These are phyloP conservation scores for Thielaviopsis euricoi DNA, from an alignment of 2,329 filamentous ascomycete genomes.

Conservation along the genomic window DNA sequence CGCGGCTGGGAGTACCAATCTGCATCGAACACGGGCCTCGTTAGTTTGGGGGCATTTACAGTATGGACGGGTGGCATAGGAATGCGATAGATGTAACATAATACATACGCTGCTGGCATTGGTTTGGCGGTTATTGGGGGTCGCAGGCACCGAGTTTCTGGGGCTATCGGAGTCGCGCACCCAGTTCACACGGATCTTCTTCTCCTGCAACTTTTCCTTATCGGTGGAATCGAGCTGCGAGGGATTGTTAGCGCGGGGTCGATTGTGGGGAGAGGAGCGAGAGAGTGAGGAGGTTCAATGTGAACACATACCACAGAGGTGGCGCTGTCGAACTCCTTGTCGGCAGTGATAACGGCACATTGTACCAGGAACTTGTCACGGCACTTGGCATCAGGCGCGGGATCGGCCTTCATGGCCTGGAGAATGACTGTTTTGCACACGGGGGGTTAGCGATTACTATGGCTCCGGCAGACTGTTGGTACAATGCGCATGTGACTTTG, in stretches of 20 bases:
- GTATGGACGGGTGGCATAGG: not conserved
- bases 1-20: not conserved
- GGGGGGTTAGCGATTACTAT: not conserved
- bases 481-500: conserved; percentile 14
- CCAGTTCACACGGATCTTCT: conserved; percentile 89
- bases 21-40: not conserved
- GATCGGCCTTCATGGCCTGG: conserved; percentile 95
- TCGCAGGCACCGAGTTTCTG: conserved; percentile 15
- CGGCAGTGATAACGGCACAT: conserved; percentile 65
- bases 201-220: conserved; percentile 70
- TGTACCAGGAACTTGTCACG: conserved; percentile 97
- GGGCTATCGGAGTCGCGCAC: conserved; percentile 42
- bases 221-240: conserved; percentile 60
- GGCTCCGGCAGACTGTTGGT: too few relatives aligned
- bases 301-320: conserved; percentile 52
- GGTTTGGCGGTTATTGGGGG: conserved; percentile 9
- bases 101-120: conserved; percentile 10
- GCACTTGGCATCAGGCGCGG: conserved; percentile 71
- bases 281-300: not conserved
- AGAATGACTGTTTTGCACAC: conserved; percentile 51
- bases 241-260: conserved; percentile 4
- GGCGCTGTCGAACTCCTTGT: conserved; percentile 71
- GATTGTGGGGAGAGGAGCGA: not conserved
- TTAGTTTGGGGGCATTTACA: not conserved
- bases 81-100: not conserved